phyloP scores from a whole-genome alignment of 345 rosid species.

The Chamaenerion angustifolium region DNA sequence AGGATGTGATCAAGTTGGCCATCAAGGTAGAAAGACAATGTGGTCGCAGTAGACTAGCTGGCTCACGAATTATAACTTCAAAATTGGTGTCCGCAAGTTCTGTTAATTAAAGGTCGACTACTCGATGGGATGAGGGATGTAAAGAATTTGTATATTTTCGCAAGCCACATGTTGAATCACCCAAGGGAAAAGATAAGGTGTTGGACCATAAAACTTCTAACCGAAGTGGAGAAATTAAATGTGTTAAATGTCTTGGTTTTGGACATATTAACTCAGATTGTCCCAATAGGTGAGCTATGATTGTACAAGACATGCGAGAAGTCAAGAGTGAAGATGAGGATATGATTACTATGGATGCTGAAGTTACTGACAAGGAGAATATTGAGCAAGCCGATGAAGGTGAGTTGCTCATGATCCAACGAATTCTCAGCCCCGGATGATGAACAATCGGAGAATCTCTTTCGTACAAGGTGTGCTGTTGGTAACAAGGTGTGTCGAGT shows the following conservation, averaged over 20 bases:
- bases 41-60: not conserved
- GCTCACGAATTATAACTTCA: not conserved
- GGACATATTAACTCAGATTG: not conserved
- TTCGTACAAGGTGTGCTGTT: not conserved
- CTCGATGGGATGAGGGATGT: not conserved
- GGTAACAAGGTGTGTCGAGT: not conserved
- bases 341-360: too few relatives aligned
- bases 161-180: not conserved
- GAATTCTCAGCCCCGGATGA: not conserved
- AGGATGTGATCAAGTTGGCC: not conserved
- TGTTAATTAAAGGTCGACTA: not conserved
- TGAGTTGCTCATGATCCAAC: not conserved
- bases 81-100: not conserved
- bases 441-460: not conserved
- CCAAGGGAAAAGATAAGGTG: not conserved
- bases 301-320: too few relatives aligned
- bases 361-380: not conserved
- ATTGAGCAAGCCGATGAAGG: not conserved
- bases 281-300: not conserved
- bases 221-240: not conserved
- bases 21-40: slow-evolving; percentile 1
- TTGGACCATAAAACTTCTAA: not conserved
- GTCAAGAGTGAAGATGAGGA: too few relatives aligned
- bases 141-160: not conserved
- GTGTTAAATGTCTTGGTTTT: not conserved